Base-by-base conservation (phyloP, 805 yeast species). In the Starmera dryadoides region DNA sequence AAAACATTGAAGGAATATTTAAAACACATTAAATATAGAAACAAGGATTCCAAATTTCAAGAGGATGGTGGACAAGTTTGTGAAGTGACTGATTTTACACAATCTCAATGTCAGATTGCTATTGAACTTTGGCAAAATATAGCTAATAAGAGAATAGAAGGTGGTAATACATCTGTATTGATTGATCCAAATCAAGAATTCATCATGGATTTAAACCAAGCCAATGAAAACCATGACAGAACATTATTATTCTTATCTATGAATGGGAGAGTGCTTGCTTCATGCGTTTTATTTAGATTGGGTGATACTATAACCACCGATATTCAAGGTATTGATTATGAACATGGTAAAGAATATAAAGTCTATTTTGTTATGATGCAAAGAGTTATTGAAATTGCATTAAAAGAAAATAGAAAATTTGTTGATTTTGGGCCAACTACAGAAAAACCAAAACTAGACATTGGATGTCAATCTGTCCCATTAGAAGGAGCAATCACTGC, bases 291-390 rank as follows among this genome's bases (percentile, higher is more conserved):
- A 11, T 67, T 66, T 52, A 42, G 69, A 35, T 52, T 68, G 20
- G 73, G 72, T 3, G 67, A 63, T 36, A 68, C 73, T 2, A 60
- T 67, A 33, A 67, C 73, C 3, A 62, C 69, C 6, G 73, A 67
- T 43, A 51, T 67, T 11, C 73, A 67, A 45, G 73, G 73, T 5
- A 50, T 67, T 17, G 63, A 68, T 37, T 67, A 65, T 36, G 71
- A 65, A 16, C 44, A 42, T 18, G 64, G 64, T 11, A 57, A 66
- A 23, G 50, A 61, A 33, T 62, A 60, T 44, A 66, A 64, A 42
- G 71, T 70, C 3, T 67, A 67, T 42, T 67, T 67, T 49, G 73
- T 66, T 17, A 68, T 68, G 72, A 67, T 67, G 72, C 71, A 67
- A 48, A 59, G 63, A 33, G 66, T 66, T n/a, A 65, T 67, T 20